Evolutionary conservation across 129 eudicot genomes (phyloP), one percentile per base, ranked within the genome.

Genomic region (sunflower (Helianthus annuus)): DNA sequence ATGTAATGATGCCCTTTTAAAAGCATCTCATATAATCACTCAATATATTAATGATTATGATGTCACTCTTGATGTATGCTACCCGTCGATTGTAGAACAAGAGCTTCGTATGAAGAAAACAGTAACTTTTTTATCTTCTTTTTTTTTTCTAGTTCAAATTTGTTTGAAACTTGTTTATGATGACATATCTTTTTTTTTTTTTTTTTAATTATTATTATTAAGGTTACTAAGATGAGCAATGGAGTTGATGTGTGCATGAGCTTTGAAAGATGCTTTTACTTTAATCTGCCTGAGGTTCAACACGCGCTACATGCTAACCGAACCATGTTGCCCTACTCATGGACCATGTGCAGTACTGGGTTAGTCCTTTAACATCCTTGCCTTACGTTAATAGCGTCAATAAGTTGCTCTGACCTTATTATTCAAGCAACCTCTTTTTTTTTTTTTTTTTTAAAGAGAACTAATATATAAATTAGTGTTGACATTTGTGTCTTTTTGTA

Each of bases 31-130:
- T 54, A 73, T 94, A 34, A 93, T 94, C 61, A 82, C 96, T 24
- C 80, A 90, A 0, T 94, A 90, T 76, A 75, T 94, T 59, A 88
- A 94, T 71, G 79, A 72, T 42, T 94, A 90, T 49, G 97, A 94
- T 82, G 99, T 94, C n/a, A 84, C 90, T 68, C 89, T 90, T 77
- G 99, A 94, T 80, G 93, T 94, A 1, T 94, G 99, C 73, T 94
- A 94, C 65, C 99, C 99, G 11, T 88, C 99, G 40, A 78, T 94
- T 19, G 96, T 94, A 3, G 88, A 94, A 76, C 99, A 94, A 78
- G 99, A 94, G 79, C 81, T 94, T 32, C 82, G 97, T 8, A 78
- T 94, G 38, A 66, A 67, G 59, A 86, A 90, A 75, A 66, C 85
- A 85, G 99, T 94, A 87, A 52, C 42, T 29, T 5, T 59, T 13